Base-by-base conservation (phyloP, 106 monocot species). In the Triglochin maritima region DNA sequence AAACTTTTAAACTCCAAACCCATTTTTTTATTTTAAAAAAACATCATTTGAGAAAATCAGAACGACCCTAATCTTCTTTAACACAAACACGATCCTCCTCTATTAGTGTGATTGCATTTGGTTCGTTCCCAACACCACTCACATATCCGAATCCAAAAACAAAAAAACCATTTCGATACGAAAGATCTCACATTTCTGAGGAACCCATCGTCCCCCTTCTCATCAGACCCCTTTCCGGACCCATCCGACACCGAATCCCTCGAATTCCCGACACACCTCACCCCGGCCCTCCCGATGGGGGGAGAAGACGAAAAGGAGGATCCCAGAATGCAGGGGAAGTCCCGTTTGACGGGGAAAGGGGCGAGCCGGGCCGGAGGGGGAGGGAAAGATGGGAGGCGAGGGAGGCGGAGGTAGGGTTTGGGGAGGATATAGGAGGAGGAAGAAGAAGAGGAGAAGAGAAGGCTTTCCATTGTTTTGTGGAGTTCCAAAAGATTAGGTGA, bases 401-500 rank as follows among this genome's bases (percentile, higher is more conserved):
- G 60, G 60, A 61, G 41, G 17, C 9, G 60, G 60, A 3, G 11
- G 60, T 15, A 3, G 29, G 5, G 10, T 42, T 7, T 10, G 17
- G 60, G 44, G 60, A 61, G 60, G 57, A 16, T 12, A n/a, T n/a
- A n/a, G 12, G 53, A 53, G 53, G 53, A 53, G 53, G 53, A 53
- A 6, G 57, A 17, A 16, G 57, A 57, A 17, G 17, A 57, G 57
- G 17, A 15, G 14, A 57, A 53, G 0, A 17, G 57, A 12, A 0
- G n/a, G 57, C 16, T 5, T 15, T 57, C 57, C 17, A 15, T 11
- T 57, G 14, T 57, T 57, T 57, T 17, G 16, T 57, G 57, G 57
- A 15, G 7, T 57, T 57, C 29, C 29, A 29, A 29, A 29, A 29
- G 29, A 29, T 29, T 29, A 29, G 29, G 29, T 29, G 29, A 29